Evolutionary conservation across 2,329 filamentous ascomycete species (phyloP), one percentile per base, ranked within the genome.

Genomic region (Arachnopeziza araneosa): DNA sequence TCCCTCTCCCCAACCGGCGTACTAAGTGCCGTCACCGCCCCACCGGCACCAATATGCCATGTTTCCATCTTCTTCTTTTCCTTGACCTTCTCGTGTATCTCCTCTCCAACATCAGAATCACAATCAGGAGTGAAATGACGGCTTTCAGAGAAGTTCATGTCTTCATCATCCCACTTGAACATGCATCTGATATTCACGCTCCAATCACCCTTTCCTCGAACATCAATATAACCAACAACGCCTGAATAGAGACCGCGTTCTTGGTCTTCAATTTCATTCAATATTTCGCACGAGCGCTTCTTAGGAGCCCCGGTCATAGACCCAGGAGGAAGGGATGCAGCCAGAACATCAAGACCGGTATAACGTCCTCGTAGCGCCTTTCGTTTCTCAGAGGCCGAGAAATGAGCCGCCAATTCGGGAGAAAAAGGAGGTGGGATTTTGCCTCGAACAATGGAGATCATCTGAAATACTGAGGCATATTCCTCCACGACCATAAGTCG

Each of bases 251-350:
- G 75, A 32, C 91, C 87, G 56, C 93, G 64, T 67, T 86, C 82
- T 60, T 77, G 75, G 21, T 75, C 75, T 74, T 96, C 93, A 50
- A 96, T 80, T 2, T 79, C 76, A 61, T 81, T 80, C 22, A 98
- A 78, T 53, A 97, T 82, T 77, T 96, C 88, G 73, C 93, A 97
- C 64, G 89, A 93, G 54, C 93, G 83, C 75, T 93, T 93, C 79
- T 98, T 98, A 0, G 93, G 95, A 0, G 93, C 93, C 7, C 95
- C 95, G 1, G 93, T 98, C 95, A 98, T 98, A 69, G 89, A 93
- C 0, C 95, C 93, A 0, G 95, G 92, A 0, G 95, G 93, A 0
- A 98, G 80, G 54, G 87, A 89, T 7, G 86, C 82, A 0, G 88
- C 84, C 0, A 98, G 82, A 3, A 93, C 88, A 61, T 93, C 88